phyloP scores from a whole-genome alignment of 2,329 filamentous ascomycete genomes.

The Fusarium lateritium region DNA sequence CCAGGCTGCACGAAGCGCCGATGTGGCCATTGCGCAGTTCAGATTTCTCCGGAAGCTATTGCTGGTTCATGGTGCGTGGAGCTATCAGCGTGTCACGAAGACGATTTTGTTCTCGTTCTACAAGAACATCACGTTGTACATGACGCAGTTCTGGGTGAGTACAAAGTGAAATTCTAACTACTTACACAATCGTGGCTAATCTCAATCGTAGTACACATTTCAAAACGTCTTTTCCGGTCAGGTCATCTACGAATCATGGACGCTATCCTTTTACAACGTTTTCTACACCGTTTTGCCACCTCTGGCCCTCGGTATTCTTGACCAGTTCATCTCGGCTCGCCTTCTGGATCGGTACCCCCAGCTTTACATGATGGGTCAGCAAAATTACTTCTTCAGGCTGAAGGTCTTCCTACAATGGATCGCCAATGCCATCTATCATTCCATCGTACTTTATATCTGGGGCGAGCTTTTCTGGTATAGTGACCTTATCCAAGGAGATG shows the following conservation, averaged over 20 bases:
- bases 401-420: slow-evolving; percentile 96
- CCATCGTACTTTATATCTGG: slow-evolving; percentile 90
- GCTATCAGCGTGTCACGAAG: slow-evolving; percentile 96
- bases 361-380: slow-evolving; percentile 92
- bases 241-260: slow-evolving; percentile 99
- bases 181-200: slow-evolving; percentile 34
- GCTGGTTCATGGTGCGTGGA: slow-evolving; percentile 96
- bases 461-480: slow-evolving; percentile 84
- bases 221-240: slow-evolving; percentile 98
- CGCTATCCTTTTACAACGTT: slow-evolving; percentile 99
- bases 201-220: slow-evolving; percentile 82
- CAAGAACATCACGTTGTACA: slow-evolving; percentile 98
- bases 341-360: slow-evolving; percentile 96
- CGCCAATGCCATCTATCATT: slow-evolving; percentile 95
- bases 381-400: slow-evolving; percentile 92
- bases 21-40: slow-evolving; percentile 97
- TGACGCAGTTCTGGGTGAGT: slow-evolving; percentile 98
- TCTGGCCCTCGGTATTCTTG: slow-evolving; percentile 94
- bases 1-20: slow-evolving; percentile 94
- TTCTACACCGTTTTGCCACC: slow-evolving; percentile 96
- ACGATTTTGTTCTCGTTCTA: slow-evolving; percentile 99
- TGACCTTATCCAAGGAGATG: slow-evolving; percentile 84
- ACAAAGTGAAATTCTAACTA: neutral
- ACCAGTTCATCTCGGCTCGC: slow-evolving; percentile 96
- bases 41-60: slow-evolving; percentile 93